Evolutionary conservation across 129 eudicot species (phyloP).

Genomic region (Rutidosis leptorrhynchoides): DNA sequence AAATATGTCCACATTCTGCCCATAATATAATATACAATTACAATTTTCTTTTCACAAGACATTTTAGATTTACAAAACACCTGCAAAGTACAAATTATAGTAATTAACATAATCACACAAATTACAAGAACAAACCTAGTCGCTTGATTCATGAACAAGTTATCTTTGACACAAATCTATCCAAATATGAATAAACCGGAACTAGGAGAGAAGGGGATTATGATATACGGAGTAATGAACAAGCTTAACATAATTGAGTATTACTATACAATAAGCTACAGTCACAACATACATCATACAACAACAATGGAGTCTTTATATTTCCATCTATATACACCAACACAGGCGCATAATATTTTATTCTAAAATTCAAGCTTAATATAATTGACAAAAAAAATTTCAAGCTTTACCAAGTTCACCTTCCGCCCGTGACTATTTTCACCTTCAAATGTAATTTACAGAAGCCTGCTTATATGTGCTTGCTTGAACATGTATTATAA

Average conservation of each 20-base stretch:
- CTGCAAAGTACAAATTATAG: no score
- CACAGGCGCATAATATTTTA: conserved; percentile 24
- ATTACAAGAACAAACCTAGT: no score
- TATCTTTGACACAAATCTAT: neutral
- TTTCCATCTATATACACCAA: conserved; percentile 29
- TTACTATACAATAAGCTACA: conserved; percentile 28
- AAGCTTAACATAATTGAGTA: conserved; percentile 16
- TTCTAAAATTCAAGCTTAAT: conserved; percentile 18
- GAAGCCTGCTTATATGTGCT: conserved; percentile 23
- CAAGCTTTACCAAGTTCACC: conserved; percentile 10
- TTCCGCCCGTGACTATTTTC: neutral
- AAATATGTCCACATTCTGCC: no score
- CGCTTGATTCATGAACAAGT: no score
- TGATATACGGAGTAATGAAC: neutral
- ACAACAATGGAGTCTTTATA: conserved; percentile 30
- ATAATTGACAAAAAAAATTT: conserved; percentile 7
- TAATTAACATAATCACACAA: no score
- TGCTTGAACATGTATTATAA: conserved; percentile 19
- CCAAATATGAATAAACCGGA: neutral
- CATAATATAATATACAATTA: no score
- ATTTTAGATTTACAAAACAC: no score
- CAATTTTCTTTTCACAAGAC: no score
- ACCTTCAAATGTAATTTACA: conserved; percentile 25
- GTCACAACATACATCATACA: conserved; percentile 29
- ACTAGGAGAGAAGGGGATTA: neutral